Evolutionary conservation across 345 rosid species (phyloP).

Genomic region (Rhodamnia rubescens): DNA sequence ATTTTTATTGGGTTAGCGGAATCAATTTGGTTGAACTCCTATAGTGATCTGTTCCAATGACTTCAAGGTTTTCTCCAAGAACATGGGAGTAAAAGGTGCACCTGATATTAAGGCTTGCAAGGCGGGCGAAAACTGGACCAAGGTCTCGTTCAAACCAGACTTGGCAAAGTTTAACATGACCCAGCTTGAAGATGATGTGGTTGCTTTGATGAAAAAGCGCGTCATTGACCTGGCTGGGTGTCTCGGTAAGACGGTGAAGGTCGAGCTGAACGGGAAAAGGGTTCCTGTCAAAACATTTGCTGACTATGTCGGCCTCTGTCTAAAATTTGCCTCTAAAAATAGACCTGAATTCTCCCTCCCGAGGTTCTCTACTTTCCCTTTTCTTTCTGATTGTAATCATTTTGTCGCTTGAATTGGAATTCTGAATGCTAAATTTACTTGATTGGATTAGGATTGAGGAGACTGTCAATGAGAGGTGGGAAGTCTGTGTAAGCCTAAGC

Average conservation of each 20-base stretch:
- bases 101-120: slow-evolving; percentile 65
- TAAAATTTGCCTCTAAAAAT: slow-evolving; percentile 32
- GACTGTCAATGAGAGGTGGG: slow-evolving; percentile 84
- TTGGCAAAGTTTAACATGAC: slow-evolving; percentile 69
- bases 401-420: background rate
- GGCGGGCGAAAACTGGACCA: slow-evolving; percentile 82
- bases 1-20: background rate
- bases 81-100: slow-evolving; percentile 76
- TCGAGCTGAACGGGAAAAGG: slow-evolving; percentile 66
- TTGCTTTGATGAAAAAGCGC: slow-evolving; percentile 83
- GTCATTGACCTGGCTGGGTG: slow-evolving; percentile 93
- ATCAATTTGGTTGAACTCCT: background rate
- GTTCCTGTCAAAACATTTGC: slow-evolving; percentile 66
- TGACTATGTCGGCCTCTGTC: slow-evolving; percentile 70
- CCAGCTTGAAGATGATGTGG: slow-evolving; percentile 78
- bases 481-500: slow-evolving; percentile 61
- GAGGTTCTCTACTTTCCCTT: background rate
- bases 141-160: slow-evolving; percentile 85
- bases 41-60: background rate
- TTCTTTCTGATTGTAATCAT: background rate
- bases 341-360: background rate
- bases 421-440: background rate
- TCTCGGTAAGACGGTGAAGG: slow-evolving; percentile 84
- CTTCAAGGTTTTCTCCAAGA: slow-evolving; percentile 66
- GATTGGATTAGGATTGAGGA: slow-evolving; percentile 43